Percentiles rank a stretch among this genome's conserved stretches.
These are phyloP conservation scores for Ceratobasidium papillatum DNA, from an alignment of 1,284 basidiomycete genomes.

Conservation along the genomic window DNA sequence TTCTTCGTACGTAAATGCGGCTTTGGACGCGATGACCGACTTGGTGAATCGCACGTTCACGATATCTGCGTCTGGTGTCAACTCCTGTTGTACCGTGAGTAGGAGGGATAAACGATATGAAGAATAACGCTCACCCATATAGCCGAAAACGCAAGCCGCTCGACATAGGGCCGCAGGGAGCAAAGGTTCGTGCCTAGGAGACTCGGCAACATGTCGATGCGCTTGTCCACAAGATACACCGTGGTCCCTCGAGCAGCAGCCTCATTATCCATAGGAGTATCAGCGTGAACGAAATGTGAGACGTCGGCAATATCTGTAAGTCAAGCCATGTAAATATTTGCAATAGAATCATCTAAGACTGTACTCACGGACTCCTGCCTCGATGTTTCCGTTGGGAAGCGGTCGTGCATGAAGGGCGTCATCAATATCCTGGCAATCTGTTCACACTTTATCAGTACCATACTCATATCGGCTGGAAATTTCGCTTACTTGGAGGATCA, in stretches of 20 bases:
- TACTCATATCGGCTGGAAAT: background rate
- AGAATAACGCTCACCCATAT: constrained; percentile 81
- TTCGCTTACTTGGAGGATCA: background rate
- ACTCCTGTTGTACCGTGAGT: constrained; percentile 64
- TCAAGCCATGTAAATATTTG: constrained; percentile 44
- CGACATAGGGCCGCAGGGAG: constrained; percentile 91
- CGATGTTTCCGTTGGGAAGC: constrained; percentile 93
- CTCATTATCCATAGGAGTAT: constrained; percentile 97
- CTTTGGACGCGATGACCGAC: constrained; percentile 96
- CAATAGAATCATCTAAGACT: constrained; percentile 83
- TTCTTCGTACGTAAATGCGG: constrained; percentile 97
- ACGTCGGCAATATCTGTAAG: constrained; percentile 94
- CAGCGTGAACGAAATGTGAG: constrained; percentile 92
- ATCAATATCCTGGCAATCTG: constrained; percentile 98
- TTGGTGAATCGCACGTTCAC: constrained; percentile 93
- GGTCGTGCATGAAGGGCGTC: constrained; percentile 95
- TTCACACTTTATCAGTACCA: background rate
- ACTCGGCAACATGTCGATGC: constrained; percentile 97
- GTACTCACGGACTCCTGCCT: constrained; percentile 95
- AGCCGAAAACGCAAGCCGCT: constrained; percentile 93
- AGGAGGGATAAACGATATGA: background rate
- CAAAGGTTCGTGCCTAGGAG: constrained; percentile 97
- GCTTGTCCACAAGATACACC: constrained; percentile 98
- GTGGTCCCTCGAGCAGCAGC: constrained; percentile 96
- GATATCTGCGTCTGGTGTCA: constrained; percentile 86